These are phyloP conservation scores for Furcasterigmium sp. DNA, from an alignment of 2,329 filamentous ascomycete genomes.

Conservation along the genomic window DNA sequence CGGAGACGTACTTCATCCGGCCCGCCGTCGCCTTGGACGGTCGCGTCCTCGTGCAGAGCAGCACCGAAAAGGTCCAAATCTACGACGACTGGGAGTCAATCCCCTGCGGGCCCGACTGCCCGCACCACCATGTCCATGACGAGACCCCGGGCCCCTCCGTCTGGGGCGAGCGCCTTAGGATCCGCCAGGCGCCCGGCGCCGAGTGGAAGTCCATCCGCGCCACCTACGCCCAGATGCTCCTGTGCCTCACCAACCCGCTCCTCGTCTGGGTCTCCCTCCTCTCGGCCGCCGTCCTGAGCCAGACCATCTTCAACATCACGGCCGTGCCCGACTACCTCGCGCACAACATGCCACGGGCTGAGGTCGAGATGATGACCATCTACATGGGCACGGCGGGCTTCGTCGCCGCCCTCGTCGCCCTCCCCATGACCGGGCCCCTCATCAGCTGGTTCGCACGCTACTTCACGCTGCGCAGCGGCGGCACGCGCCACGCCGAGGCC, in stretches of 20 bases:
- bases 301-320: slow-evolving; percentile 15
- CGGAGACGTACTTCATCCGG: slow-evolving; percentile 34
- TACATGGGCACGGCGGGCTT: slow-evolving; percentile 5
- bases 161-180: not conserved
- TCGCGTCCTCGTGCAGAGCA: slow-evolving; percentile 28
- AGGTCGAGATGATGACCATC: not conserved
- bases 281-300: slow-evolving; percentile 17
- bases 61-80: slow-evolving; percentile 29
- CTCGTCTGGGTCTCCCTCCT: slow-evolving; percentile 19
- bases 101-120: not conserved
- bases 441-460: slow-evolving; percentile 14
- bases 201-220: not conserved
- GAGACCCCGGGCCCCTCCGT: not conserved
- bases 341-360: not conserved
- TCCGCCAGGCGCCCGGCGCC: not conserved
- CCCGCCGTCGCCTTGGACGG: slow-evolving; percentile 34
- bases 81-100: slow-evolving; percentile 25
- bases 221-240: slow-evolving; percentile 15
- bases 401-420: slow-evolving; percentile 11
- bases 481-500: slow-evolving; percentile 18
- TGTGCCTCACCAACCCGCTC: slow-evolving; percentile 19
- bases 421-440: slow-evolving; percentile 11
- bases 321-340: not conserved
- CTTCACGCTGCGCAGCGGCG: slow-evolving; percentile 16
- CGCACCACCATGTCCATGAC: not conserved